phyloP scores from a whole-genome alignment of 345 rosid species.

The Eucalyptus fibrosa region DNA sequence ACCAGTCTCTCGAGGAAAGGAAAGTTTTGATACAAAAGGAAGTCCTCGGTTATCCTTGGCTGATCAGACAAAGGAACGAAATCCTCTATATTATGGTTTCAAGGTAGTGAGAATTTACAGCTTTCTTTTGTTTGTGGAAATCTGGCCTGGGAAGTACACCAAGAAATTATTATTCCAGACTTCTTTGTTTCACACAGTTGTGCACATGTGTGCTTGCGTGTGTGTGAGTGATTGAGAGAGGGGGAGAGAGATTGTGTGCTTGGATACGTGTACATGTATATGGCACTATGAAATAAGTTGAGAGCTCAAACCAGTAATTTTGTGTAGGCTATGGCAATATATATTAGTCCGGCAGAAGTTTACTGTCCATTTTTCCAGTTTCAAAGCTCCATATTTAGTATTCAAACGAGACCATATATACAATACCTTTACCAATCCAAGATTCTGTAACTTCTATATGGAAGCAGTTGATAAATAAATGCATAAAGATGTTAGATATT shows the following conservation, averaged over 20 bases:
- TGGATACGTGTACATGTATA: background rate
- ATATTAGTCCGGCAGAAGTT: background rate
- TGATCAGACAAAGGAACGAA: constrained; percentile 47
- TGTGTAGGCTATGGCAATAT: background rate
- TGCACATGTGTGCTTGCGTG: fast-evolving
- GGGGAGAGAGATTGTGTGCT: background rate
- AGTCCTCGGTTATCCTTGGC: constrained; percentile 31
- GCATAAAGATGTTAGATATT: background rate
- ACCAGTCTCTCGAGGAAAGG: constrained; percentile 12
- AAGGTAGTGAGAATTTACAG: constrained; percentile 10
- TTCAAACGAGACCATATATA: background rate
- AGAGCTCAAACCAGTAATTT: background rate
- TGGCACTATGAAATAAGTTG: background rate
- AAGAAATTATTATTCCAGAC: background rate
- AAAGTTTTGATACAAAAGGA: constrained; percentile 3
- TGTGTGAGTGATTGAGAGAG: background rate
- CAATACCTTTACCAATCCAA: background rate
- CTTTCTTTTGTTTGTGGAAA: background rate
- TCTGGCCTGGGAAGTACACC: background rate
- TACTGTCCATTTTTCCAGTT: background rate
- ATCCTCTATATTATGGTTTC: constrained; percentile 58
- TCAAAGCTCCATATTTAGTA: background rate
- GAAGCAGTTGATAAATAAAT: background rate
- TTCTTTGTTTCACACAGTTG: background rate
- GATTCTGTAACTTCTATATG: background rate